These are phyloP conservation scores for Apiospora phragmitis DNA, from an alignment of 2,329 filamentous ascomycete genomes.

Conservation along the genomic window DNA sequence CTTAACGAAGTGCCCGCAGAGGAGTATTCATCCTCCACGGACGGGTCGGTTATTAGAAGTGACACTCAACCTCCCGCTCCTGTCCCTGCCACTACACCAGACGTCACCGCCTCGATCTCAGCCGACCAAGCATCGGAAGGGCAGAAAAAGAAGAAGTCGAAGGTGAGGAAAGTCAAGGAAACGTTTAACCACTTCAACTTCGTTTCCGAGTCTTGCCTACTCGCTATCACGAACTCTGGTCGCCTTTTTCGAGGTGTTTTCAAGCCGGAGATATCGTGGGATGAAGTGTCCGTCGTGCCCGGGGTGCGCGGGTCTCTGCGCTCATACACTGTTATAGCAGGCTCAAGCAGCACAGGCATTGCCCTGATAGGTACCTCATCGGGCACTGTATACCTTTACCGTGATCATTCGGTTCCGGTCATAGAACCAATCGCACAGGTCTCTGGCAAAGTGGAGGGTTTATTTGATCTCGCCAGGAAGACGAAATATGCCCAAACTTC, in stretches of 20 bases:
- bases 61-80: not conserved
- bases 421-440: conserved; percentile 40
- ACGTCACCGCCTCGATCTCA: not conserved
- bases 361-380: conserved; percentile 51
- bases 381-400: conserved; percentile 49
- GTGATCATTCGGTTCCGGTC: conserved; percentile 22
- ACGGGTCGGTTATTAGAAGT: not conserved
- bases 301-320: conserved; percentile 38
- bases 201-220: conserved; percentile 49
- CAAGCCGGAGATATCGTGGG: conserved; percentile 38
- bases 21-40: too few species aligned
- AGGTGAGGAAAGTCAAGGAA: conserved; percentile 38
- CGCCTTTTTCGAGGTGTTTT: conserved; percentile 52
- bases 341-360: conserved; percentile 34
- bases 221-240: conserved; percentile 63
- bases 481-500: not conserved
- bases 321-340: conserved; percentile 49
- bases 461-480: conserved; percentile 41
- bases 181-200: conserved; percentile 66
- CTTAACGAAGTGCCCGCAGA: not conserved
- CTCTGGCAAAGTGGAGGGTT: conserved; percentile 51
- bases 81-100: not conserved
- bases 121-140: not conserved
- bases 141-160: conserved; percentile 24
- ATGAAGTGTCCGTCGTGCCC: conserved; percentile 39